phyloP scores from a whole-genome alignment of 495 filamentous ascomycete genomes.

The Amphirosellinia nigrospora region DNA sequence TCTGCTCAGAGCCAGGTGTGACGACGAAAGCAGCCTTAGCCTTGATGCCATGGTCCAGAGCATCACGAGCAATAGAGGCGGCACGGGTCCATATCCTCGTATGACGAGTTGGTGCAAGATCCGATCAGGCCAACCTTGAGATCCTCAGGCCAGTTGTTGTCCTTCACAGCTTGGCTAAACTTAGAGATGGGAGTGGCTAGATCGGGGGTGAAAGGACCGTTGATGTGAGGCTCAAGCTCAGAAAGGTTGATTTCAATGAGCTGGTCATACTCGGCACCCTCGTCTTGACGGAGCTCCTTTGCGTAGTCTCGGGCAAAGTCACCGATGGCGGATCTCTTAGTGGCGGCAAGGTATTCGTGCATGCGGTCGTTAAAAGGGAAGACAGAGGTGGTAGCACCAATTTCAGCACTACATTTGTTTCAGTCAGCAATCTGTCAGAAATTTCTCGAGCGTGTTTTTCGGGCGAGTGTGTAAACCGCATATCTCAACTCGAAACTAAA shows the following conservation, averaged over 20 bases:
- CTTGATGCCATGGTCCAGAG: slow-evolving; percentile 91
- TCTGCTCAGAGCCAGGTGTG: slow-evolving; percentile 97
- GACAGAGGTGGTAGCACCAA: slow-evolving; percentile 95
- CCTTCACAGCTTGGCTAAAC: slow-evolving; percentile 92
- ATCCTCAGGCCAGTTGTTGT: slow-evolving; percentile 96
- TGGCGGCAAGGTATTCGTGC: slow-evolving; percentile 93
- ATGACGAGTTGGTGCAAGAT: slow-evolving; percentile 99
- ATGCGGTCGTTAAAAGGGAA: slow-evolving; percentile 99
- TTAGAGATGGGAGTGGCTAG: slow-evolving; percentile 97
- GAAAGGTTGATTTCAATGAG: slow-evolving; percentile 93
- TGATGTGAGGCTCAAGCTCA: slow-evolving; percentile 96
- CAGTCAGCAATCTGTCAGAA: not conserved
- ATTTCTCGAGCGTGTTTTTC: not conserved
- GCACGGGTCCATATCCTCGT: slow-evolving; percentile 98
- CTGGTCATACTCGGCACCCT: slow-evolving; percentile 96
- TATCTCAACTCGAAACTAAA: not conserved
- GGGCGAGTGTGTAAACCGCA: not conserved
- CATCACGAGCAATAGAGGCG: slow-evolving; percentile 94
- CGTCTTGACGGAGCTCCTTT: slow-evolving; percentile 84
- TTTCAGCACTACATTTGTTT: slow-evolving; percentile 67
- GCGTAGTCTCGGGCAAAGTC: slow-evolving; percentile 87
- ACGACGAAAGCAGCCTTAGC: slow-evolving; percentile 93
- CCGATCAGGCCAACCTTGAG: slow-evolving; percentile 96
- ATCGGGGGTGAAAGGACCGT: slow-evolving; percentile 99
- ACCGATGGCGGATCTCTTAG: slow-evolving; percentile 89